Evolutionary conservation across 805 yeast species (phyloP), one percentile per base, ranked within the genome.

Genomic region (Lachancea waltii): DNA sequence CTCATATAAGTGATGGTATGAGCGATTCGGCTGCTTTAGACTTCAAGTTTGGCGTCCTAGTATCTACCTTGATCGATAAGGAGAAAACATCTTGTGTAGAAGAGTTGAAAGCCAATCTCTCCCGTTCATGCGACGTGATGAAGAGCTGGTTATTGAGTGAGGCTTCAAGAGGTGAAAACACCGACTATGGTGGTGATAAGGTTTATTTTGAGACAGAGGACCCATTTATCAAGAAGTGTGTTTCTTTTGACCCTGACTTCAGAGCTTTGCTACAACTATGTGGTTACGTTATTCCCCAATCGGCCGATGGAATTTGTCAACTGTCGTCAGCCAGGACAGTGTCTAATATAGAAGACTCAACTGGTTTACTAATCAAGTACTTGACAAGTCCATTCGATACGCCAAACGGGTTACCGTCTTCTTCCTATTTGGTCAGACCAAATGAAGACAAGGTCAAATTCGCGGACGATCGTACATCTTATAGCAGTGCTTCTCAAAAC

Each of bases 61-160:
- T 62, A 3, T 56, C 64, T 0, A 40, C 63, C 4, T 36, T 62
- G n/a, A 35, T 60, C 8, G 66, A 62, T 43, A 58, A 56, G 21
- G 55, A 52, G 6, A 54, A 56, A 25, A 28, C 21, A 6, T 54
- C 52, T 5, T 21, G 52, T 5, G 33, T 60, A 6, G 52, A 49
- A 8, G 28, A 28, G 10, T 33, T 62, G 23, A 26, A 46, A 2
- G 14, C 34, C 1, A 56, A 59, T 39, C 31, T 61, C 17, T 33
- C 43, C 11, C 17, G 40, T 4, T 24, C 46, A 5, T 26, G 51
- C 3, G 48, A 48, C 20, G 35, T 36, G 4, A 47, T 51, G 32
- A 40, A 44, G 24, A 34, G 52, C 1, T 50, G 49, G 50, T 16
- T 47, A 13, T 29, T 34, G 5, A 19, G 16, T 3, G 37, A 34